Evolutionary conservation across 768 basidiomycete genomes (phyloP).

Genomic region (Lactarius hengduanensis): DNA sequence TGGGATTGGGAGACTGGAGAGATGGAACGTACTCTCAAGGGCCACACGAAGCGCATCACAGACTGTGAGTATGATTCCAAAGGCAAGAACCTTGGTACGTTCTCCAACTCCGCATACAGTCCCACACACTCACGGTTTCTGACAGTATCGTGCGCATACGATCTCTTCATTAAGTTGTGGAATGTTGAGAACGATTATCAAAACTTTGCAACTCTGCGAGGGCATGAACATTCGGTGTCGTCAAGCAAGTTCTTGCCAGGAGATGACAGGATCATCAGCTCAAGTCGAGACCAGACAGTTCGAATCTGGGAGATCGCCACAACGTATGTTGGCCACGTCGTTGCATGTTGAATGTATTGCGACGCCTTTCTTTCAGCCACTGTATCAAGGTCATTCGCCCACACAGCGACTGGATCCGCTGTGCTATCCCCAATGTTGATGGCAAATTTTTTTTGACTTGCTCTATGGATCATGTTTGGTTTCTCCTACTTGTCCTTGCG

Average conservation of each 20-base stretch:
- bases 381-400: constrained; percentile 51
- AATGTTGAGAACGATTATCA: constrained; percentile 55
- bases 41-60: constrained; percentile 56
- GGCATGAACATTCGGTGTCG: constrained; percentile 60
- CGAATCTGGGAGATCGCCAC: constrained; percentile 56
- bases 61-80: constrained; percentile 58
- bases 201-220: constrained; percentile 52
- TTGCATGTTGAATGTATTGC: background rate
- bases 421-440: constrained; percentile 39
- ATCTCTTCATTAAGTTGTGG: constrained; percentile 59
- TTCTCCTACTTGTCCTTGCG: background rate
- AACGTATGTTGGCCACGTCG: constrained; percentile 39
- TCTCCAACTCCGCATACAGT: background rate
- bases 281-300: constrained; percentile 55
- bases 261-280: constrained; percentile 51
- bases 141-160: constrained; percentile 57
- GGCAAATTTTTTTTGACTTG: constrained; percentile 49
- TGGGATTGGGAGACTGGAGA: constrained; percentile 67
- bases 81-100: constrained; percentile 49
- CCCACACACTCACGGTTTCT: background rate
- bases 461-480: constrained; percentile 54
- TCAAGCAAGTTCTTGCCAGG: constrained; percentile 52
- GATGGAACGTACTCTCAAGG: constrained; percentile 57
- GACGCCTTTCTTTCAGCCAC: constrained; percentile 38
- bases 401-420: constrained; percentile 55